Base-by-base conservation (phyloP, 805 yeast species). In the Metschnikowia reukaufii region DNA sequence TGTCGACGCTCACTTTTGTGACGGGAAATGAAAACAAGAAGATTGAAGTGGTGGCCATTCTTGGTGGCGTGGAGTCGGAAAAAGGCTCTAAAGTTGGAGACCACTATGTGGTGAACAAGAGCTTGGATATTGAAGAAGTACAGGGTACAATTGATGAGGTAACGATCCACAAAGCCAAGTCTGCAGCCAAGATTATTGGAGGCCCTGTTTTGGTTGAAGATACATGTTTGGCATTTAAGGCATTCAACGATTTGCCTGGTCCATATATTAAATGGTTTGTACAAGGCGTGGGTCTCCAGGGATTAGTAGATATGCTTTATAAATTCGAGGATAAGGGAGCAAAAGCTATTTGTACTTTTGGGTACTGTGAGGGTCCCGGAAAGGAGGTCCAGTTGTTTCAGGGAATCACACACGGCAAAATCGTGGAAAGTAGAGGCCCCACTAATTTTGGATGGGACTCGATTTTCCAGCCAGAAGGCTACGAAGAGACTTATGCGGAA, bases 171-270 rank as follows among this genome's bases (percentile, higher is more conserved):
- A 94, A 94, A 64, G 88, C 95, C 47, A 68, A 74, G 58, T 76
- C 83, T 10, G 96, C 96, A 2, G 86, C 92, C 5, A 60, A 65
- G 10, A 61, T 79, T 7, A 64, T 83, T 3, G 63, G 73, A 2
- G 94, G 96, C 0, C 92, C 98, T 0, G 97, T 89, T 0, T 74
- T 94, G 47, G 97, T 91, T 3, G 99, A 94, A 63, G 99, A 94
- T 60, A 94, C 99, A 0, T 91, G 96, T 42, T 77, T 94, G 33
- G 88, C 86, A 4, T 94, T 86, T 66, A 78, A 78, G 41, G 96
- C 96, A 1, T 75, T 85, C 61, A 83, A 86, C 43, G 74, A 76
- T 51, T 76, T 94, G 41, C 99, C 99, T 3, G 99, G 99, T 19
- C 98, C 98, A 1, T 88, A 89, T 54, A 78, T 79, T 67, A 92